phyloP scores from a whole-genome alignment of 208 protist species.

The Novymonas esmeraldas region DNA sequence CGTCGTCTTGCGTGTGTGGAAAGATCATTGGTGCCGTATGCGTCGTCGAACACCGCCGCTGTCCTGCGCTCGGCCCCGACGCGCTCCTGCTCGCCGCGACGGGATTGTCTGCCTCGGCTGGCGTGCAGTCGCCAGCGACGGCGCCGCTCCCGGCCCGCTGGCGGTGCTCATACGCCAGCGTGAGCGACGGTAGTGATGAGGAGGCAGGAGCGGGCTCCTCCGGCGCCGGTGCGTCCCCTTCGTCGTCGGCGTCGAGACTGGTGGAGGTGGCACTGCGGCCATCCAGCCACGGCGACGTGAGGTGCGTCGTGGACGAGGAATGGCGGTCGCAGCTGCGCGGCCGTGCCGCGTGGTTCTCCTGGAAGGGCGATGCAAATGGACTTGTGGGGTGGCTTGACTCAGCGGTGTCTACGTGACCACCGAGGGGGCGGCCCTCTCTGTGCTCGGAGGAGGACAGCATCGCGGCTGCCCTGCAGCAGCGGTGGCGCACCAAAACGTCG shows the following conservation, averaged over 20 bases:
- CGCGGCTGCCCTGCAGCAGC: neutral
- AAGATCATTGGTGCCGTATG: no score
- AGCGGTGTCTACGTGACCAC: neutral
- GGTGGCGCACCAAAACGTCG: neutral
- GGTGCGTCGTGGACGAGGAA: neutral
- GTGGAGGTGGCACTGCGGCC: slow-evolving; percentile 9
- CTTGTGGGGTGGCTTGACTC: neutral
- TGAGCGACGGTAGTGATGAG: slow-evolving; percentile 8
- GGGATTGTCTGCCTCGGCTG: no score
- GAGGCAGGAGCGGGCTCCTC: slow-evolving; percentile 4
- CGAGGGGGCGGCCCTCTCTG: neutral
- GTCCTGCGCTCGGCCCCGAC: no score
- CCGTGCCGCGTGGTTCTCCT: neutral
- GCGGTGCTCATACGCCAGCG: slow-evolving; percentile 2
- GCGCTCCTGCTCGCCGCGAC: no score
- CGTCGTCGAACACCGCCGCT: no score
- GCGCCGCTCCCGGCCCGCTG: slow-evolving; percentile 3
- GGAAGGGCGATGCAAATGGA: neutral
- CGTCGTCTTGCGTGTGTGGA: no score
- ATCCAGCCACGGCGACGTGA: slow-evolving; percentile 10
- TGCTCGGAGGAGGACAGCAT: slow-evolving; percentile 8
- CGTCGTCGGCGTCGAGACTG: slow-evolving; percentile 34
- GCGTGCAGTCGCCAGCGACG: slow-evolving; percentile 1
- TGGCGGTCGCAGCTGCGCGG: neutral
- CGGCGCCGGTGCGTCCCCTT: slow-evolving; percentile 21